Evolutionary conservation across 1,139 yeast genomes (phyloP).

Genomic region (Debaryomyces coudertii): DNA sequence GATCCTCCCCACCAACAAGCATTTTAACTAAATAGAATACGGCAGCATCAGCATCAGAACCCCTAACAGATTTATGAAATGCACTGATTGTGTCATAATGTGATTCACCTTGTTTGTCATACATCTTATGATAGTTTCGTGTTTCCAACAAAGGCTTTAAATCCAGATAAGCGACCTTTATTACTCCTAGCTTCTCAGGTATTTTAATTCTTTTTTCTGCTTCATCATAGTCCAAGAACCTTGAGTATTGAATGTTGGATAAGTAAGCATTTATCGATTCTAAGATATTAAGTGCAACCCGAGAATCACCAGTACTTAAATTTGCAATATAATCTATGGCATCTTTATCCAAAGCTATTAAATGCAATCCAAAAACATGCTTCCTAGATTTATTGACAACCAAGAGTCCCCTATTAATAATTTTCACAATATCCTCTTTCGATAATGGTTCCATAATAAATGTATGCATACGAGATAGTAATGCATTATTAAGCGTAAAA

Average conservation of each 20-base stretch:
- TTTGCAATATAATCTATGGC: conserved; percentile 72
- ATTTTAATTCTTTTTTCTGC: conserved; percentile 23
- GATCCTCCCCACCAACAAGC: conserved; percentile 94
- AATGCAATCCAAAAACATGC: conserved; percentile 37
- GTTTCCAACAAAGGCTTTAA: conserved; percentile 44
- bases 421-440: conserved; percentile 54
- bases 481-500: conserved; percentile 84
- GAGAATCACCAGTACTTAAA: conserved; percentile 86
- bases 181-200: conserved; percentile 29
- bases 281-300: conserved; percentile 76
- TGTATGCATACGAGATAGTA: conserved; percentile 85
- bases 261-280: conserved; percentile 54
- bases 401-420: conserved; percentile 65
- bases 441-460: conserved; percentile 73
- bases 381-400: conserved; percentile 63
- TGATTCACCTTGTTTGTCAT: conserved; percentile 86
- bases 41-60: conserved; percentile 87
- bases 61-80: conserved; percentile 88
- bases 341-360: conserved; percentile 56
- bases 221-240: conserved; percentile 16
- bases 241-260: conserved; percentile 35
- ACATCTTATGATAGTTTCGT: conserved; percentile 58
- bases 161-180: conserved; percentile 35
- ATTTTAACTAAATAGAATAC: conserved; percentile 82
- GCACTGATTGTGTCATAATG: conserved; percentile 96